These are phyloP conservation scores for Diaporthe longicolla DNA, from an alignment of 2,329 filamentous ascomycete species.

Conservation along the genomic window DNA sequence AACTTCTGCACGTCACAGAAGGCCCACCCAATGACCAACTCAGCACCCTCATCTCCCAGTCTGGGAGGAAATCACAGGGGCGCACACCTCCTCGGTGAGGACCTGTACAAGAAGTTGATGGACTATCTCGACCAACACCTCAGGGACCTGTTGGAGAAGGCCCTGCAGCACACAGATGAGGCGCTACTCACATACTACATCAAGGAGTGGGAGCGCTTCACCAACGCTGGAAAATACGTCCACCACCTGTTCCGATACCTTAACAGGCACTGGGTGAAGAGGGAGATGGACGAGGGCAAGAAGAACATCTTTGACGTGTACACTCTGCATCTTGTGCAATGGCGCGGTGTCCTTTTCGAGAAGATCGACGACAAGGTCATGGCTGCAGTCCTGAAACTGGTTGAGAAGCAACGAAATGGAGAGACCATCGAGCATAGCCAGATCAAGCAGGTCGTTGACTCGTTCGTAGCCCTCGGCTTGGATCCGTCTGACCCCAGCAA, in stretches of 20 bases:
- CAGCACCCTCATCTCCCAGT: slow-evolving; percentile 67
- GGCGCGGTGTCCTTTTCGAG: slow-evolving; percentile 92
- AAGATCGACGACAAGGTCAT: slow-evolving; percentile 90
- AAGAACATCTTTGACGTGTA: slow-evolving; percentile 99
- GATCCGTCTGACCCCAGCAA: slow-evolving; percentile 95
- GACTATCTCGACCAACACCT: slow-evolving; percentile 87
- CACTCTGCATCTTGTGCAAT: slow-evolving; percentile 94
- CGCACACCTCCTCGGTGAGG: slow-evolving; percentile 94
- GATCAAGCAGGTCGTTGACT: slow-evolving; percentile 97
- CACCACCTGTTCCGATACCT: slow-evolving; percentile 97
- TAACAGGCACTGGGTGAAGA: slow-evolving; percentile 98
- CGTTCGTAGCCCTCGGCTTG: slow-evolving; percentile 93
- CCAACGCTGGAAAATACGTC: slow-evolving; percentile 95
- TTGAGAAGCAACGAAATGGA: slow-evolving; percentile 96
- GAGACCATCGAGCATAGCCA: slow-evolving; percentile 98
- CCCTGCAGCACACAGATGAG: slow-evolving; percentile 87
- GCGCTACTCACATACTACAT: slow-evolving; percentile 94
- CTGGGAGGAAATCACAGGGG: slow-evolving; percentile 44
- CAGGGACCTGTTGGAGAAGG: slow-evolving; percentile 76
- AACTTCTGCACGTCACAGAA: slow-evolving; percentile 99
- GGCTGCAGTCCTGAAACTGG: slow-evolving; percentile 92
- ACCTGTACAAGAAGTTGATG: slow-evolving; percentile 93
- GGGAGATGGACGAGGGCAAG: slow-evolving; percentile 98
- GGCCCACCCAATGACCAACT: slow-evolving; percentile 58
- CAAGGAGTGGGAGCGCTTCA: slow-evolving; percentile 96